Evolutionary conservation across 2,329 filamentous ascomycete genomes (phyloP).

Genomic region (Curvularia hawaiiensis): DNA sequence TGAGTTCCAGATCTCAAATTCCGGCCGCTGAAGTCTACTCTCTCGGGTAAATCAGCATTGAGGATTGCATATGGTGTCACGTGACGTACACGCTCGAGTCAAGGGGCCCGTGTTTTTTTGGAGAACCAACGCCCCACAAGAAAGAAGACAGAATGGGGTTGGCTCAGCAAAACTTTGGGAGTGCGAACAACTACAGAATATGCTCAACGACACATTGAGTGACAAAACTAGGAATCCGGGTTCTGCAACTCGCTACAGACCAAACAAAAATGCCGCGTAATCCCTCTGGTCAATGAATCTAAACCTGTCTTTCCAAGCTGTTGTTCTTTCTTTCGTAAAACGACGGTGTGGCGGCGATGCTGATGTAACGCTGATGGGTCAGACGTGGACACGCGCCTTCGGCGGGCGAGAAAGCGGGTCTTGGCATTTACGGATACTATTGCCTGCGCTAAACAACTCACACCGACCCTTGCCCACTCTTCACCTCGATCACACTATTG

Average conservation of each 20-base stretch:
- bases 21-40: not conserved
- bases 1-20: not conserved
- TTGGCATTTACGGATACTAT: constrained; percentile 4
- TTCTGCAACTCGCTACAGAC: not conserved
- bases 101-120: not conserved
- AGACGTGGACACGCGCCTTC: not conserved
- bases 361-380: constrained; percentile 5
- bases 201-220: not conserved
- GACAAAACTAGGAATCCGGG: not conserved
- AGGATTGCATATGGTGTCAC: not conserved
- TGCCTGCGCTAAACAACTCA: constrained; percentile 25
- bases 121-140: not conserved
- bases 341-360: not conserved
- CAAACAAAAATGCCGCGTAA: not conserved
- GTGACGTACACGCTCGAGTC: not conserved
- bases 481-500: constrained; percentile 19
- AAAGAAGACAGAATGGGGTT: not conserved
- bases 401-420: constrained; percentile 7
- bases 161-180: not conserved
- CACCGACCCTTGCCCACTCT: constrained; percentile 22
- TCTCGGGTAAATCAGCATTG: not conserved
- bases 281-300: not conserved
- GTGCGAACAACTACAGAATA: not conserved
- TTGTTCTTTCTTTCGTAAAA: not conserved
- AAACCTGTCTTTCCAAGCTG: not conserved